These are phyloP conservation scores for Lachnellula arida DNA, from an alignment of 2,329 filamentous ascomycete genomes.

Conservation along the genomic window DNA sequence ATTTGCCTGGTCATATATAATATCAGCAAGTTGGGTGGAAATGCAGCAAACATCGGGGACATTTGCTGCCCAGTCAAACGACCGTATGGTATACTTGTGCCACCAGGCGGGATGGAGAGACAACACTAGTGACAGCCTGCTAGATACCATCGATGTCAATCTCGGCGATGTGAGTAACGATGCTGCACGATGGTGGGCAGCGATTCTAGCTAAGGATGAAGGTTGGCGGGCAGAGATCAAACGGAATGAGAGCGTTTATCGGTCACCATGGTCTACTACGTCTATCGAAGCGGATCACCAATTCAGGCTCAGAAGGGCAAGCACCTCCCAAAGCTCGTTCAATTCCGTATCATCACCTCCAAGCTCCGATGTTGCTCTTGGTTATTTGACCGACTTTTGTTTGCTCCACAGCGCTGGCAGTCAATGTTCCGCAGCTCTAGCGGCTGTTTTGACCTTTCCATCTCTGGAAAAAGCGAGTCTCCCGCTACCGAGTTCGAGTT, in stretches of 20 bases:
- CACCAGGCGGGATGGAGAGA: slow-evolving; percentile 6
- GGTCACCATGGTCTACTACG: slow-evolving; percentile 11
- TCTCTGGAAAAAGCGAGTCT: not conserved
- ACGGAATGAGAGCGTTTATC: slow-evolving; percentile 11
- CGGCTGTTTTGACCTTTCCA: slow-evolving; percentile 8
- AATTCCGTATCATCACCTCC: slow-evolving; percentile 3
- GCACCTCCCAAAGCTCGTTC: not conserved
- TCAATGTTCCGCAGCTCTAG: slow-evolving; percentile 11
- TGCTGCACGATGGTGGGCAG: slow-evolving; percentile 13
- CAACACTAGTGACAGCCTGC: slow-evolving; percentile 3
- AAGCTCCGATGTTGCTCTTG: slow-evolving; percentile 7
- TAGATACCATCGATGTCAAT: slow-evolving; percentile 8
- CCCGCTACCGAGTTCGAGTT: not conserved
- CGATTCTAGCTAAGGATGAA: slow-evolving; percentile 12
- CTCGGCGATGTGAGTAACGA: slow-evolving; percentile 6
- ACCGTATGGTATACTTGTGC: slow-evolving; percentile 8
- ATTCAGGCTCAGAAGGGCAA: slow-evolving; percentile 2
- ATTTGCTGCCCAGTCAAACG: not conserved
- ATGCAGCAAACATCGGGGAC: slow-evolving; percentile 5
- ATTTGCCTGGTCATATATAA: slow-evolving; percentile 12
- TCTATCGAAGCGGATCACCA: slow-evolving; percentile 3
- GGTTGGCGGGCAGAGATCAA: slow-evolving; percentile 13
- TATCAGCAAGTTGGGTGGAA: slow-evolving; percentile 11
- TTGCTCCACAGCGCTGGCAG: slow-evolving; percentile 5
- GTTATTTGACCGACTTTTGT: slow-evolving; percentile 10